Evolutionary conservation across 2,329 filamentous ascomycete species (phyloP), one percentile per base, ranked within the genome.

Genomic region (Epichloe baconii): DNA sequence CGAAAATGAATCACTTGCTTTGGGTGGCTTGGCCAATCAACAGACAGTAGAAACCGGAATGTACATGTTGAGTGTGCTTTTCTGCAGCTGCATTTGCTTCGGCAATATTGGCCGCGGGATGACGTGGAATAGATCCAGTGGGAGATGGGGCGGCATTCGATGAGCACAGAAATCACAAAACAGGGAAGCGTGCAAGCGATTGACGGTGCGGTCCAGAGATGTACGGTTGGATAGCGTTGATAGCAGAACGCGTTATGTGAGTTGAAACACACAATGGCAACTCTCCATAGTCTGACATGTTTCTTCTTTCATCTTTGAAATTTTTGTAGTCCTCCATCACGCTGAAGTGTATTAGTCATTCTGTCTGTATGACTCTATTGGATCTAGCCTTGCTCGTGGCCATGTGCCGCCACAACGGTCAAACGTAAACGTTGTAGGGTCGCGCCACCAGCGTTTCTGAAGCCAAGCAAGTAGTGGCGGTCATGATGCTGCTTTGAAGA

Each of bases 81-180:
- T 96, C 65, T 96, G 93, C 68, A 94, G 88, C 62, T 89, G 88
- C 59, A 80, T 97, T 10, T 96, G 90, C 68, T 96, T 98, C 73
- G 93, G 93, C 11, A 97, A 95, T 63, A 88, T 98, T 62, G 93
- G 93, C 12, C 76, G 93, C 55, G 77, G 87, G 55, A 69, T 97
- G 56, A 82, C 83, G n/a, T 68, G 80, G 56, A 54, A 50, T 17
- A 49, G 43, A 19, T 65, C 61, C n/a, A 69, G 67, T 52, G 71
- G 71, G 3, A 62, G 76, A 42, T 75, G 71, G 73, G 71, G 66
- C 36, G 70, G 68, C n/a, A 59, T 71, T 46, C 64, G 68, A 57
- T 69, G 49, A 49, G 3, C 17, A 17, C 17, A 15, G 8, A 17
- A 21, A 17, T n/a, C 10, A 42, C n/a, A 5, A 19, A 10, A 19